These are phyloP conservation scores for Euphrasia confusa DNA, from an alignment of 257 asterid species.

Conservation along the genomic window DNA sequence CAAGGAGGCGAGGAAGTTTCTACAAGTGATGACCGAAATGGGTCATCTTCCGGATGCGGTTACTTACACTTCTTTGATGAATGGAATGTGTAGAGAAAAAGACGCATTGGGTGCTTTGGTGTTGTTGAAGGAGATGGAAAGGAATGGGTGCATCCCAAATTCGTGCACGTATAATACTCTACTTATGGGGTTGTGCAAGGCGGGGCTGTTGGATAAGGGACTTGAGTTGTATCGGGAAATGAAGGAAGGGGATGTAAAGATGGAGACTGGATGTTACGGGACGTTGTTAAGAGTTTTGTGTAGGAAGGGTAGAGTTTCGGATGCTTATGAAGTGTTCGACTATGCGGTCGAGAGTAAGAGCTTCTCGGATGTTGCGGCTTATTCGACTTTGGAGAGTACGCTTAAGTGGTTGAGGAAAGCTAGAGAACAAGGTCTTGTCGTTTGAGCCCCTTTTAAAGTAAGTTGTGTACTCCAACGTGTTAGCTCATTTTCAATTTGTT, in stretches of 20 bases:
- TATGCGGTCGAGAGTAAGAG: conserved; percentile 90
- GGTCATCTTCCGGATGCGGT: conserved; percentile 76
- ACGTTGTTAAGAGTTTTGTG: conserved; percentile 66
- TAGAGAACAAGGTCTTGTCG: conserved; percentile 65
- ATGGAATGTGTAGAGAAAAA: conserved; percentile 88
- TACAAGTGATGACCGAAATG: conserved; percentile 59
- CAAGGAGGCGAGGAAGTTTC: conserved; percentile 70
- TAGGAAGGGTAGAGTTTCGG: conserved; percentile 78
- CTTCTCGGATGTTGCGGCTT: conserved; percentile 70
- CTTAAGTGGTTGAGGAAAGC: conserved; percentile 86
- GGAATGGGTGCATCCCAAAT: conserved; percentile 67
- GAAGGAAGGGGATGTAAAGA: conserved; percentile 53
- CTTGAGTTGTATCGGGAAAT: conserved; percentile 62
- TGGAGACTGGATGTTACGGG: conserved; percentile 80
- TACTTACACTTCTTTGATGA: conserved; percentile 91
- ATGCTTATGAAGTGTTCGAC: conserved; percentile 84
- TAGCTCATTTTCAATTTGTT: background rate
- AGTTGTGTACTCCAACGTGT: background rate
- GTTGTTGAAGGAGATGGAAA: conserved; percentile 75
- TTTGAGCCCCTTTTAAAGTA: conserved; percentile 28
- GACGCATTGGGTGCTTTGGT: conserved; percentile 67
- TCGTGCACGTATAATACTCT: conserved; percentile 77
- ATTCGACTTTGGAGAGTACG: conserved; percentile 71
- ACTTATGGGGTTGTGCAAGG: conserved; percentile 87
- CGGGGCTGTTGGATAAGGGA: conserved; percentile 61